These are phyloP conservation scores for Apiospora malaysiana DNA, from an alignment of 2,329 filamentous ascomycete species.

Conservation along the genomic window DNA sequence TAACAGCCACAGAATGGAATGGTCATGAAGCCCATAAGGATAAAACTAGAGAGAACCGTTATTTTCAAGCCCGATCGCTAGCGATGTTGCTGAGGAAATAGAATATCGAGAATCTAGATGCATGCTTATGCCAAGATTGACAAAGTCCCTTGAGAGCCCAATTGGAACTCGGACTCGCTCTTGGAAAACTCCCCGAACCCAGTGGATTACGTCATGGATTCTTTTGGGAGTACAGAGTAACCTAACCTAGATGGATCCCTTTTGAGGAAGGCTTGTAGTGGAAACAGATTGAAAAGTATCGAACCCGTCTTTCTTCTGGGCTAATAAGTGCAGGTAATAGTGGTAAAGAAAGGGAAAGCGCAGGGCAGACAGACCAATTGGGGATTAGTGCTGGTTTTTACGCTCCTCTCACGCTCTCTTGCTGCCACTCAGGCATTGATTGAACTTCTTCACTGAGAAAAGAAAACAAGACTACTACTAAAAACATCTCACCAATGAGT, in stretches of 20 bases:
- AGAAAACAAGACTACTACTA: too few relatives aligned
- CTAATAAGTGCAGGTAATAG: too few relatives aligned
- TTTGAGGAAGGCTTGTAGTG: background rate
- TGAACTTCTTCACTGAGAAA: too few relatives aligned
- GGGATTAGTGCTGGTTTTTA: background rate
- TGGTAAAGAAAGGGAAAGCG: background rate
- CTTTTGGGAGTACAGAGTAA: too few relatives aligned
- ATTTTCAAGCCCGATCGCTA: background rate
- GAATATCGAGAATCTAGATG: background rate
- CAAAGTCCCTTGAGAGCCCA: background rate
- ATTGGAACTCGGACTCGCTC: background rate
- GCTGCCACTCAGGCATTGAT: background rate
- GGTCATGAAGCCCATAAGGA: background rate
- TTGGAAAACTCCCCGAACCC: conserved; percentile 18
- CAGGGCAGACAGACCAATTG: too few relatives aligned
- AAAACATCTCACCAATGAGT: too few relatives aligned
- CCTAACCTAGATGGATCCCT: background rate
- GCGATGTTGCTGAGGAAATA: background rate
- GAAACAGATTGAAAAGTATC: background rate
- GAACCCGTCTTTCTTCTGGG: background rate
- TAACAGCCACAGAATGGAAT: background rate
- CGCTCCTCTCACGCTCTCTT: background rate
- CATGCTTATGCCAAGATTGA: background rate
- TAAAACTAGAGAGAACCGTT: background rate
- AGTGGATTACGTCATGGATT: conserved; percentile 4